A percentile compares a stretch with the other conserved stretches of the same genome.
Evolutionary conservation across 2,329 filamentous ascomycete genomes (phyloP).

Genomic region (Stachybotrys chartarum): DNA sequence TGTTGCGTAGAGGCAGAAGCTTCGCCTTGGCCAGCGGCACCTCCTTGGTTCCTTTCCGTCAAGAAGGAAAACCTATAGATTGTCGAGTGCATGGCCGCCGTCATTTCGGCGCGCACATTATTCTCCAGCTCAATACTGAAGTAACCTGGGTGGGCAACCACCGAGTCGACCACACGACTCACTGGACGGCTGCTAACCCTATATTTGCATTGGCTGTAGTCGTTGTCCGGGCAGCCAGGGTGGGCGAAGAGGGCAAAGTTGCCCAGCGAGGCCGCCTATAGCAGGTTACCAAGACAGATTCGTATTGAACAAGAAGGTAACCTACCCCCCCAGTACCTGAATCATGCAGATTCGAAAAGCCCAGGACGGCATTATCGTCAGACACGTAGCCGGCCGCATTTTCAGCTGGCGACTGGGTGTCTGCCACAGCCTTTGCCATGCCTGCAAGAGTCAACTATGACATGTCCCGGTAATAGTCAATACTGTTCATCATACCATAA

Average conservation of each 20-base stretch:
- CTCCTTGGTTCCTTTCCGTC: slow-evolving; percentile 9
- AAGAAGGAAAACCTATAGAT: slow-evolving; percentile 55
- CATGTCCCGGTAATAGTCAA: too few species aligned
- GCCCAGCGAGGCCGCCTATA: slow-evolving; percentile 34
- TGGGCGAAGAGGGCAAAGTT: slow-evolving; percentile 47
- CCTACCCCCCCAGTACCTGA: slow-evolving; percentile 15
- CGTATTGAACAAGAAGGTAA: neutral
- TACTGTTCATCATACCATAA: slow-evolving; percentile 15
- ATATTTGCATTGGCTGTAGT: slow-evolving; percentile 42
- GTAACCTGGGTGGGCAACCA: slow-evolving; percentile 53
- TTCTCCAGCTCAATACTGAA: slow-evolving; percentile 51
- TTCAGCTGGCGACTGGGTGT: slow-evolving; percentile 9
- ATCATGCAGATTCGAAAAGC: slow-evolving; percentile 49
- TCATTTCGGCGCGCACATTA: slow-evolving; percentile 55
- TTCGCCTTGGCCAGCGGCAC: neutral
- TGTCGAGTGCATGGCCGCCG: slow-evolving; percentile 50
- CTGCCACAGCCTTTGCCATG: slow-evolving; percentile 17
- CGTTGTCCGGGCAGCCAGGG: slow-evolving; percentile 36
- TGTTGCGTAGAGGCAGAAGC: slow-evolving; percentile 5
- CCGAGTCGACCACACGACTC: slow-evolving; percentile 39
- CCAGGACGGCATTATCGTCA: slow-evolving; percentile 33
- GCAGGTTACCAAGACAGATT: neutral
- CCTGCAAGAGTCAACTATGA: neutral
- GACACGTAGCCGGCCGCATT: slow-evolving; percentile 46
- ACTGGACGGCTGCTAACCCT: slow-evolving; percentile 38